Conservation (phyloP, 192 early-diverging fungal species). For the Rhizophlyctis rosea region DNA sequence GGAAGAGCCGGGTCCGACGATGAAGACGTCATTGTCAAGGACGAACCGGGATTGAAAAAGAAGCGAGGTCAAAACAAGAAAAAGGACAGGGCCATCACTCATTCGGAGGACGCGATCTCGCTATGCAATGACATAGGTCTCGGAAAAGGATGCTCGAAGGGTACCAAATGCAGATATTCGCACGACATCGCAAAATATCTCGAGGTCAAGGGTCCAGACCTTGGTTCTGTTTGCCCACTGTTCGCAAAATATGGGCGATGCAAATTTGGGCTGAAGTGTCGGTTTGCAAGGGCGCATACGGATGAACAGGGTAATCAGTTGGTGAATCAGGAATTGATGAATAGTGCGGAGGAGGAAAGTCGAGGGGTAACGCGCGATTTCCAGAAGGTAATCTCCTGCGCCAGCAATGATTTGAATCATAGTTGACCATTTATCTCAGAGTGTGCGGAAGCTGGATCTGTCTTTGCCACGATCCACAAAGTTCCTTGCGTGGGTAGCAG, state of each 20-base stretch:
- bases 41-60: background rate
- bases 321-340: conserved; percentile 50
- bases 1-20: background rate
- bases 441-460: too few relatives aligned
- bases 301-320: conserved; percentile 43
- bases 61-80: conserved; percentile 27
- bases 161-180: conserved; percentile 64
- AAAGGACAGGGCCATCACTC: background rate
- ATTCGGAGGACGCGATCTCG: conserved; percentile 24
- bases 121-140: conserved; percentile 52
- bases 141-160: conserved; percentile 49
- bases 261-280: conserved; percentile 49
- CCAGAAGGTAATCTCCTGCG: too few relatives aligned
- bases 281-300: conserved; percentile 42
- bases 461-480: too few relatives aligned
- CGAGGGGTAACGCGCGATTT: conserved; percentile 18
- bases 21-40: background rate
- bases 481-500: too few relatives aligned
- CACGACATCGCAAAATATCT: conserved; percentile 80
- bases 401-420: too few relatives aligned
- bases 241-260: conserved; percentile 74
- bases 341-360: background rate
- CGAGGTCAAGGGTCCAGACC: conserved; percentile 66
- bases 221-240: conserved; percentile 66
- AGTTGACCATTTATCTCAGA: too few relatives aligned